These are phyloP conservation scores for Leccinum proliferum DNA, from an alignment of 1,284 basidiomycete genomes.

Conservation along the genomic window DNA sequence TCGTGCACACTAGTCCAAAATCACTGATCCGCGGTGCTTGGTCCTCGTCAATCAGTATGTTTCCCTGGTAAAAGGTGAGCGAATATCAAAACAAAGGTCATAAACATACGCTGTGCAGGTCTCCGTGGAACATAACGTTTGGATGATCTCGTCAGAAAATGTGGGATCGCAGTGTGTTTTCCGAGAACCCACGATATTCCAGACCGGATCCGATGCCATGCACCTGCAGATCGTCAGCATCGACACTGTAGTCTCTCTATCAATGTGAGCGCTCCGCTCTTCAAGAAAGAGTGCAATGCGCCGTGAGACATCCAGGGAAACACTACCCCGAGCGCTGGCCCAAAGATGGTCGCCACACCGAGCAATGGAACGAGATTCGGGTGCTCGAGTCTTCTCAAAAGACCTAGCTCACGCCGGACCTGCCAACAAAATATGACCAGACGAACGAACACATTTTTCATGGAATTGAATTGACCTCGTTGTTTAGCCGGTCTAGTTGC, in stretches of 20 bases:
- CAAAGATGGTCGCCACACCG: slow-evolving; percentile 5
- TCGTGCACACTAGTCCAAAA: background rate
- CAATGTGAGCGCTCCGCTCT: background rate
- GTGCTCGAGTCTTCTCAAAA: slow-evolving; percentile 7
- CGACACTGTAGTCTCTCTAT: background rate
- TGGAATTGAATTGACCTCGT: background rate
- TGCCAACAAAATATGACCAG: background rate
- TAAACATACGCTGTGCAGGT: slow-evolving; percentile 7
- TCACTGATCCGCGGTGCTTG: too few species aligned
- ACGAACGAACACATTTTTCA: background rate
- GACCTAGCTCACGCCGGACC: slow-evolving; percentile 5
- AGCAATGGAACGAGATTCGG: slow-evolving; percentile 6
- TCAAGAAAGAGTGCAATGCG: background rate
- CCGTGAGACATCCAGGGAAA: background rate
- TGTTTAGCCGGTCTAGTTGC: background rate
- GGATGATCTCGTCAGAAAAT: slow-evolving; percentile 8
- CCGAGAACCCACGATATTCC: slow-evolving; percentile 1
- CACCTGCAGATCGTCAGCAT: background rate
- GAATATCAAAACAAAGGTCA: background rate
- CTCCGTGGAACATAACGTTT: slow-evolving; percentile 4
- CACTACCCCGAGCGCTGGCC: background rate
- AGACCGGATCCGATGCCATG: slow-evolving; percentile 2
- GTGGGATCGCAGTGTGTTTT: background rate
- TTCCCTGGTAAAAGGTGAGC: background rate
- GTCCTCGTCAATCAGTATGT: slow-evolving; percentile 9